Conservation (phyloP, 208 protist genomes). For the Phytomonas sp. region DNA sequence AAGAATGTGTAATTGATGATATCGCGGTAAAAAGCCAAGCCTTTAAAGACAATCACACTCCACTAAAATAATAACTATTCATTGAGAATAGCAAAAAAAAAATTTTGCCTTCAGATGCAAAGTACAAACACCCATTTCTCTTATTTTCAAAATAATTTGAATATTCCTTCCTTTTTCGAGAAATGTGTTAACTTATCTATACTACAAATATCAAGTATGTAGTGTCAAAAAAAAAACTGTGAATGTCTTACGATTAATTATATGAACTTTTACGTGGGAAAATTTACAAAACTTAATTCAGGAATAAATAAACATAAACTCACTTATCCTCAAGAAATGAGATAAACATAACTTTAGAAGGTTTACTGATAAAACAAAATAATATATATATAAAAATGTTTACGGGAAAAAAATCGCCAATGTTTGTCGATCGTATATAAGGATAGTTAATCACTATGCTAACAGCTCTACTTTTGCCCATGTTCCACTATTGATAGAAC, state of each 20-base stretch:
- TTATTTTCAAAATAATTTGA: background rate
- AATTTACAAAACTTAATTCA: conserved; percentile 1
- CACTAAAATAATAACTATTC: conserved; percentile 1
- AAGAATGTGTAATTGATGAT: background rate
- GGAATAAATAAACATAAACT: conserved; percentile 1
- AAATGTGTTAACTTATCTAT: background rate
- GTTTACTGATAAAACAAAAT: background rate
- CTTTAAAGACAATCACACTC: background rate
- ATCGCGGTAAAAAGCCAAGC: background rate
- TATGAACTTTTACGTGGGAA: conserved; percentile 4
- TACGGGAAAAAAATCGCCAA: background rate
- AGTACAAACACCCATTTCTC: background rate
- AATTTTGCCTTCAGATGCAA: background rate
- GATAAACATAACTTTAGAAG: background rate
- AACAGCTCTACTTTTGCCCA: background rate
- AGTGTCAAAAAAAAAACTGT: conserved; percentile 4
- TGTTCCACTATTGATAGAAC: background rate
- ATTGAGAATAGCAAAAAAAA: background rate
- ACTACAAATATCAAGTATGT: background rate
- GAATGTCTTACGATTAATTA: conserved; percentile 4
- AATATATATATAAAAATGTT: background rate
- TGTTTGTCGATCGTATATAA: background rate
- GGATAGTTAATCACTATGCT: background rate
- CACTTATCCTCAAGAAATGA: background rate
- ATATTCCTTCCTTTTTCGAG: conserved; percentile 1